Evolutionary conservation across 805 yeast genomes (phyloP), one percentile per base, ranked within the genome.

Genomic region (Nakazawaea pomicola): DNA sequence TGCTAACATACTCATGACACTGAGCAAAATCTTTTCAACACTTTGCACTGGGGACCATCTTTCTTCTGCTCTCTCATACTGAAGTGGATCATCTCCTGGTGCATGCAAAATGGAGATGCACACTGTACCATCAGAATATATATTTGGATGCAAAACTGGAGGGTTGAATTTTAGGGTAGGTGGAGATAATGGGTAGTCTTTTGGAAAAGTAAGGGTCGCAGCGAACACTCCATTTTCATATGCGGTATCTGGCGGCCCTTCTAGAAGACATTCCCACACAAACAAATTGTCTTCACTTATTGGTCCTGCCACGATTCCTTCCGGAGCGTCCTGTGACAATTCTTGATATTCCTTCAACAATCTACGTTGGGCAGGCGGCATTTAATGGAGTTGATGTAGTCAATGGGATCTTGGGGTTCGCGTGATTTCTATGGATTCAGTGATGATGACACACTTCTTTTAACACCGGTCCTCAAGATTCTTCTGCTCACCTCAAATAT

Each of bases 31-130:
- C 72, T 93, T 93, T 64, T 93, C 99, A n/a, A 93, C 90, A 57
- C 95, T 85, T 60, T 93, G 99, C 23, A 93, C 90, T 0, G 99
- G 99, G 6, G 95, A 85, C 99, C 99, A 93, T 49, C 99, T 70
- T 64, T 93, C 99, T 52, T 90, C 95, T 0, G 98, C 95, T 23
- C 86, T 64, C 61, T 93, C 99, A 63, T 93, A 93, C 72, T 83
- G 89, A 59, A 89, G 78, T 16, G 99, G 98, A 61, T 93, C 99
- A 52, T 90, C 95, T 9, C 99, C 99, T 1, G 98, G 96, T 1
- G 96, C 80, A 58, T 93, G 99, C 49, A 93, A 68, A 37, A 93
- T 93, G 12, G 96, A 87, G 38, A 93, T 93, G 61, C 99, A 93
- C 3, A 93, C 99, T 18, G 87, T 87, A 3, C 99, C 99, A 56